These are phyloP conservation scores for Phytophthora tentaculata DNA, from an alignment of 352 stramenopile genomes.

Conservation along the genomic window DNA sequence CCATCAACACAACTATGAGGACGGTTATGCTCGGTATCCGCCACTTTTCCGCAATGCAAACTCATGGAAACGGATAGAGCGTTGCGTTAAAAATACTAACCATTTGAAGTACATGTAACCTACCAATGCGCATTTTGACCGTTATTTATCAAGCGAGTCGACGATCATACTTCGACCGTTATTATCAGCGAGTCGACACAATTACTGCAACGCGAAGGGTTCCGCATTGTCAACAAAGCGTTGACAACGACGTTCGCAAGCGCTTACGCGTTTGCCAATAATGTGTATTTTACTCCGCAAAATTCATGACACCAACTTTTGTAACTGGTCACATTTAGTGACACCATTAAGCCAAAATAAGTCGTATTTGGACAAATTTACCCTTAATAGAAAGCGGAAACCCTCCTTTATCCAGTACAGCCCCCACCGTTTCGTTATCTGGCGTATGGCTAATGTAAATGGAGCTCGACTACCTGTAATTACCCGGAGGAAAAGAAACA, in stretches of 20 bases:
- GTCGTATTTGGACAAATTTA: no score
- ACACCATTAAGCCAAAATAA: no score
- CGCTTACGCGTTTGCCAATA: slow-evolving; percentile 11
- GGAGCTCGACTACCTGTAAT: no score
- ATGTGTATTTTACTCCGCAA: no score
- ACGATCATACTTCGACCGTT: neutral
- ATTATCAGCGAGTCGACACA: neutral
- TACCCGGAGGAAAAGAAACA: no score
- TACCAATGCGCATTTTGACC: slow-evolving; percentile 7
- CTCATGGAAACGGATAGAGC: neutral
- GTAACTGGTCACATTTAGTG: no score
- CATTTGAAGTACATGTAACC: neutral
- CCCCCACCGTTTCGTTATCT: no score
- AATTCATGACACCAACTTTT: no score
- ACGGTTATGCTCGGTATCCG: neutral
- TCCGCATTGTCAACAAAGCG: slow-evolving; percentile 12
- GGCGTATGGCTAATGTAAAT: no score
- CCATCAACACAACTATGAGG: neutral
- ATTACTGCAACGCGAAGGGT: slow-evolving; percentile 3
- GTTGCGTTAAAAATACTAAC: neutral
- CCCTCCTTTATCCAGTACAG: no score
- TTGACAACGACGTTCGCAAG: slow-evolving; percentile 10
- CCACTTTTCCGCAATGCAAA: slow-evolving; percentile 4
- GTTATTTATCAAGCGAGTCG: slow-evolving; percentile 13
- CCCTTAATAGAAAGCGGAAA: no score